Conservation (phyloP, 768 basidiomycete genomes). For the Auricularia heimuer region DNA sequence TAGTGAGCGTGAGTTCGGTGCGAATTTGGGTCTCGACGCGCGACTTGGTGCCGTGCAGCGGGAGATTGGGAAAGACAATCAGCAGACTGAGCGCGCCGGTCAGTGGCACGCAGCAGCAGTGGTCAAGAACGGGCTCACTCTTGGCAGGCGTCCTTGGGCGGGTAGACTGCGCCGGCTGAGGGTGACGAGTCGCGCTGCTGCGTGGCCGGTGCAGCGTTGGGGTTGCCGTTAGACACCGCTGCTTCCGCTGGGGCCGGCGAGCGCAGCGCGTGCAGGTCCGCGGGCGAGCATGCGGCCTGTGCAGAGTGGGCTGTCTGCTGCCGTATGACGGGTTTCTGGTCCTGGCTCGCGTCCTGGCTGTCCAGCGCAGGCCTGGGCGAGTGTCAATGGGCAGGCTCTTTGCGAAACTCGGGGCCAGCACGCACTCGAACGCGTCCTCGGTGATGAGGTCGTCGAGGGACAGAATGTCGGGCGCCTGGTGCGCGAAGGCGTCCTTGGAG, state of each 20-base stretch:
- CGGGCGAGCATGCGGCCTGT: background rate
- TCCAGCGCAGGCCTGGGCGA: constrained; percentile 18
- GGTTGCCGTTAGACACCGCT: constrained; percentile 3
- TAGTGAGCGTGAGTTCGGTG: constrained; percentile 25
- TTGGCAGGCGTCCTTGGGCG: constrained; percentile 3
- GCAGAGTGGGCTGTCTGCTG: constrained; percentile 6
- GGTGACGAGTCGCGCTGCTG: background rate
- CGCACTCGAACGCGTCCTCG: constrained; percentile 62
- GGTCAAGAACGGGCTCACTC: background rate
- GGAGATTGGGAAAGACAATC: constrained; percentile 76
- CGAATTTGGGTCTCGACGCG: constrained; percentile 94
- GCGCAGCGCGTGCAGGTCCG: background rate
- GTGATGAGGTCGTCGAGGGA: constrained; percentile 65
- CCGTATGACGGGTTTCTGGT: constrained; percentile 17
- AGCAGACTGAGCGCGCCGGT: constrained; percentile 42
- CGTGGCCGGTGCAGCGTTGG: constrained; percentile 1
- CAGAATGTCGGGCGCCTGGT: constrained; percentile 32
- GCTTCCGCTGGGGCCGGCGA: background rate
- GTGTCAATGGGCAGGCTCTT: constrained; percentile 12
- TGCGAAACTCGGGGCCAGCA: constrained; percentile 12
- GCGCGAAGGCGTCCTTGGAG: background rate
- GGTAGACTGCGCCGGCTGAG: constrained; percentile 5
- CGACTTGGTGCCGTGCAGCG: constrained; percentile 75
- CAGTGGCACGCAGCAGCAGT: background rate
- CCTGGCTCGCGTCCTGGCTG: constrained; percentile 24